Base-by-base conservation (phyloP, 139 green algal species). In the Closterium sp. region DNA sequence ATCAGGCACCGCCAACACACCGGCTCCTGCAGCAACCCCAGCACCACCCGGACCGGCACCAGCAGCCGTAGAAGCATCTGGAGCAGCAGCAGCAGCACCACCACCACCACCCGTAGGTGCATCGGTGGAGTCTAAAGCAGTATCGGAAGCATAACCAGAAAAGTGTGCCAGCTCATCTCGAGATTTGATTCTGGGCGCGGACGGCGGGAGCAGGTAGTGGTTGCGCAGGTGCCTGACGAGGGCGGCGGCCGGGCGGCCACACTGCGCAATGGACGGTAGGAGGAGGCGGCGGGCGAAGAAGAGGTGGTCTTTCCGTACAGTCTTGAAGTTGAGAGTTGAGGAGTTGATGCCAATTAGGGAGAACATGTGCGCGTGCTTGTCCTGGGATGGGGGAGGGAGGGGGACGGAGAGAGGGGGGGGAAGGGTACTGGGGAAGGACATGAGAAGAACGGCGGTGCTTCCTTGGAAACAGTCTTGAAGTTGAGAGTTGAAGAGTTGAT, bases 251-350 rank as follows among this genome's bases (percentile, higher is more conserved):
- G 88, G 88, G 33, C 33, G 83, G 83, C 88, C 43, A 36, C 88
- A 91, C 25, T 88, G 84, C 28, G 34, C 69, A 19, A 33, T 38
- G 16, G 55, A 38, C 16, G 88, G 88, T 36, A 91, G 33, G 6
- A 91, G 31, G 0, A 91, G 88, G 33, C 88, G 64, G 23, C 34
- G 64, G 5, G 88, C 88, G 21, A 91, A 91, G 64, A 91, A 84
- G 4, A 55, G 36, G 36, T 55, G 36, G 6, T 66, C n/a, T n/a
- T n/a, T n/a, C n/a, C n/a, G n/a, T n/a, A 12, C 38, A 23, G 38
- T 66, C 38, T 66, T 66, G 38, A 66, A 66, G 38, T 66, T 66
- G 38, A 66, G 38, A 1, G 38, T 19, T 66, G 38, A 66, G 38
- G 38, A 8, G 38, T 66, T 66, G 38, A 66, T 66, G 38, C 19